A percentile compares a stretch with the other conserved stretches of the same genome.
Evolutionary conservation across 176 grass and related monocot genomes (phyloP).

Genomic region (Otatea glauca): DNA sequence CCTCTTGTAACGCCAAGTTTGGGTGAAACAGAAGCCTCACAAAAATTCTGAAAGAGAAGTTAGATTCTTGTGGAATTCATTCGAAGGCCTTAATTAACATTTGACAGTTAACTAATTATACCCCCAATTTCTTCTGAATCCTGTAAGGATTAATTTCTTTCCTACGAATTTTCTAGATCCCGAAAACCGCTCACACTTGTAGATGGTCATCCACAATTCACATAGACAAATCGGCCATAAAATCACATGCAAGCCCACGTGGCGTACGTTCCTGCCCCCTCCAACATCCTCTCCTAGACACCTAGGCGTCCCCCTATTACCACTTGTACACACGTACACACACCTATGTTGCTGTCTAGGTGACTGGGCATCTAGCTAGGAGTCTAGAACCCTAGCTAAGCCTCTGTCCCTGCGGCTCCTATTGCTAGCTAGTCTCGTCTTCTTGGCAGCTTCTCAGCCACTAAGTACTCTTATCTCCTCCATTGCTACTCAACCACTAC

Average conservation of each 20-base stretch:
- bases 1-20: not conserved
- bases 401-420: not conserved
- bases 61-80: too few species aligned
- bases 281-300: not conserved
- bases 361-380: not conserved
- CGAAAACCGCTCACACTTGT: too few species aligned
- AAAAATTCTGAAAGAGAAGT: not conserved
- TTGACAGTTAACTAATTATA: not conserved
- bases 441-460: not conserved
- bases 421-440: not conserved
- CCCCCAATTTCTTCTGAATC: too few species aligned
- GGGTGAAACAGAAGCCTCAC: not conserved
- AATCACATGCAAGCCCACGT: not conserved
- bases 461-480: not conserved
- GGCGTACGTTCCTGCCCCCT: not conserved
- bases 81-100: not conserved
- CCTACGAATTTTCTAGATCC: too few species aligned
- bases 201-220: not conserved
- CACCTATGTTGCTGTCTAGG: not conserved
- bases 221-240: not conserved
- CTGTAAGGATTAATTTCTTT: too few species aligned
- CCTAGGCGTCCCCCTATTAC: not conserved
- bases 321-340: not conserved
- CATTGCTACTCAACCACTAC: not conserved
- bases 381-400: not conserved